Conservation (phyloP, 495 filamentous ascomycete species). For the Tuber microsphaerosporum region DNA sequence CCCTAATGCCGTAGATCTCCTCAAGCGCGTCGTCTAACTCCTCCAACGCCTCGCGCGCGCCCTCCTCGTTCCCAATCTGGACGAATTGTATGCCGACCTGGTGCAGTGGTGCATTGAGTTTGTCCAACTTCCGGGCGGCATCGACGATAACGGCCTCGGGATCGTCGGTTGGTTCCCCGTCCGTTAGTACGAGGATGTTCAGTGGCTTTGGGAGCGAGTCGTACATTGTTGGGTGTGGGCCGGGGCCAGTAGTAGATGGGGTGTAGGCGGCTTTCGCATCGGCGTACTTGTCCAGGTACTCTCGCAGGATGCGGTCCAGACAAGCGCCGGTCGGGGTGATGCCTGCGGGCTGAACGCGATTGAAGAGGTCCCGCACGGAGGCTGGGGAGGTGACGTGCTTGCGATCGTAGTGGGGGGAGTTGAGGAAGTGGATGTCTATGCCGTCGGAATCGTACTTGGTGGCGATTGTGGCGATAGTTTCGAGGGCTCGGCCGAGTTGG, state of each 20-base stretch:
- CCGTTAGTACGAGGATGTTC: conserved; percentile 91
- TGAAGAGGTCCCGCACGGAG: conserved; percentile 61
- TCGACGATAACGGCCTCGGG: conserved; percentile 62
- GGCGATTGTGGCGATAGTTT: conserved; percentile 76
- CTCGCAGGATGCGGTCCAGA: conserved; percentile 64
- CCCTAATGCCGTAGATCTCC: conserved; percentile 54
- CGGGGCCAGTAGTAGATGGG: conserved; percentile 6
- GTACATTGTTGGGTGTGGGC: conserved; percentile 1
- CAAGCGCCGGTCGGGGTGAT: conserved; percentile 70
- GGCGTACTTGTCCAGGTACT: conserved; percentile 52
- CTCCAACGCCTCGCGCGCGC: conserved; percentile 57
- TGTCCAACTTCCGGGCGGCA: conserved; percentile 65
- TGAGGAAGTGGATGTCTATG: conserved; percentile 93
- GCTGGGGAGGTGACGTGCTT: conserved; percentile 27
- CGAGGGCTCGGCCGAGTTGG: conserved; percentile 65
- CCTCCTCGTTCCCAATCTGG: conserved; percentile 73
- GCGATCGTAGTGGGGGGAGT: conserved; percentile 46
- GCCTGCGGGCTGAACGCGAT: conserved; percentile 54
- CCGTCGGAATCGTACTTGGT: conserved; percentile 75
- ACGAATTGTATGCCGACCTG: conserved; percentile 97
- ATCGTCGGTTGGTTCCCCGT: conserved; percentile 79
- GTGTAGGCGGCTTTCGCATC: conserved; percentile 12
- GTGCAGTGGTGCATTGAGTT: conserved; percentile 63
- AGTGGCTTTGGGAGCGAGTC: conserved; percentile 56
- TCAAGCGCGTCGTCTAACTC: conserved; percentile 72